Conservation (phyloP, 148 eudicot genomes). For the Arbutus unedo region DNA sequence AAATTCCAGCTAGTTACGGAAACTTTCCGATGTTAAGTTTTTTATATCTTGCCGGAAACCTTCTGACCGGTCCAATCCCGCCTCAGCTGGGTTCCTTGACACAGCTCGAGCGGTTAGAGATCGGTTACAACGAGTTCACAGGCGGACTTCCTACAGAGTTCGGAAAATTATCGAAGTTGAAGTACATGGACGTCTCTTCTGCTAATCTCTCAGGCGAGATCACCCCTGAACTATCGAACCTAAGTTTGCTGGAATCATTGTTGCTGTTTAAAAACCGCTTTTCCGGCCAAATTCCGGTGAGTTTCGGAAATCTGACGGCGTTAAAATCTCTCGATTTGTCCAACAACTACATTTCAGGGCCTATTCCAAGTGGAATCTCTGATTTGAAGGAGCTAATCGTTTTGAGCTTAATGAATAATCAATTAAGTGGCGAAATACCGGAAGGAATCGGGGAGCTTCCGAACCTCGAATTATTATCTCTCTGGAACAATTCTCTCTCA, state of each 20-base stretch:
- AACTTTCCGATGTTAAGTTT: conserved; percentile 42
- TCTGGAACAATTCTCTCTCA: conserved; percentile 80
- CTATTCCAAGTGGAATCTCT: conserved; percentile 55
- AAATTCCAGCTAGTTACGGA: conserved; percentile 60
- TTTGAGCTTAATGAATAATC: conserved; percentile 51
- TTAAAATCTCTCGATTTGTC: conserved; percentile 65
- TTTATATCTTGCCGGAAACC: conserved; percentile 63
- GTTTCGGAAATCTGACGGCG: conserved; percentile 32
- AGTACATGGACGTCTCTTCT: conserved; percentile 61
- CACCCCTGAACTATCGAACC: conserved; percentile 49
- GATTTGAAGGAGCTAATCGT: conserved; percentile 34
- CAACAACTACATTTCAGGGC: conserved; percentile 53
- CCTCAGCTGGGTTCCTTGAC: conserved; percentile 38
- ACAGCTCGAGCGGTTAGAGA: conserved; percentile 51
- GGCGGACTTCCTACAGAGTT: conserved; percentile 50
- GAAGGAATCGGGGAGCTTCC: conserved; percentile 61
- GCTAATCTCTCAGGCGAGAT: conserved; percentile 59
- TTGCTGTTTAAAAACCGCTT: conserved; percentile 55
- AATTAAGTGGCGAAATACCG: conserved; percentile 67
- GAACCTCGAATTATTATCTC: conserved; percentile 33
- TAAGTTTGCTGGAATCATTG: conserved; percentile 44
- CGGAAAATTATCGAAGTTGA: conserved; percentile 43
- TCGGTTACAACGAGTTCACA: conserved; percentile 61
- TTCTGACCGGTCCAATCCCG: conserved; percentile 58
- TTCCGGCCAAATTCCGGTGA: conserved; percentile 57